These are phyloP conservation scores for Xylaria hypoxylon DNA, from an alignment of 2,329 filamentous ascomycete species.

Conservation along the genomic window DNA sequence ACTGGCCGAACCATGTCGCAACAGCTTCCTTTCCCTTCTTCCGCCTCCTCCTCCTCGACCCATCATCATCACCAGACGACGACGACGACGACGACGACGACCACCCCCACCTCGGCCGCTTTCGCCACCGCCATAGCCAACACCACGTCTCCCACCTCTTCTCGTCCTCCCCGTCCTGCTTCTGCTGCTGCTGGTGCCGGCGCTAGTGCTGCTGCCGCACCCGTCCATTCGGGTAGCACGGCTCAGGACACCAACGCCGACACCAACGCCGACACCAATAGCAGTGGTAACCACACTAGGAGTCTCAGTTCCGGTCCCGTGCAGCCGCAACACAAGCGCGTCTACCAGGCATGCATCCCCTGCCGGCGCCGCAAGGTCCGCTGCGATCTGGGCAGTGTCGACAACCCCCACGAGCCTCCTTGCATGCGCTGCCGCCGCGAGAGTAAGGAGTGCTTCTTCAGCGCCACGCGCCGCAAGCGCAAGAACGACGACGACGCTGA, in stretches of 20 bases:
- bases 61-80: background rate
- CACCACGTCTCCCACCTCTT: slow-evolving; percentile 4
- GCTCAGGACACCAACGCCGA: slow-evolving; percentile 12
- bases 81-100: slow-evolving; percentile 7
- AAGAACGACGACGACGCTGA: slow-evolving; percentile 75
- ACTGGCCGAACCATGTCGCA: slow-evolving; percentile 34
- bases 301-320: slow-evolving; percentile 34
- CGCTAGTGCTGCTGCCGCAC: background rate
- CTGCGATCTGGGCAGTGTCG: slow-evolving; percentile 78
- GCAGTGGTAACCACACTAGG: slow-evolving; percentile 22
- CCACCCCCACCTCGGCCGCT: slow-evolving; percentile 5
- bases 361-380: slow-evolving; percentile 72
- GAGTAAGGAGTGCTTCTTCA: slow-evolving; percentile 97
- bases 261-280: background rate
- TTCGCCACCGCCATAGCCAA: background rate
- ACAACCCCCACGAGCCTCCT: slow-evolving; percentile 92
- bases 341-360: slow-evolving; percentile 73
- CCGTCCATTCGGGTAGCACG: slow-evolving; percentile 2
- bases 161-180: slow-evolving; percentile 18
- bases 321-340: slow-evolving; percentile 65
- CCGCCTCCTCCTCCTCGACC: background rate
- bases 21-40: slow-evolving; percentile 27
- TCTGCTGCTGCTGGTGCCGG: background rate
- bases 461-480: slow-evolving; percentile 90
- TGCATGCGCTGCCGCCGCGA: slow-evolving; percentile 94